phyloP scores from a whole-genome alignment of 495 filamentous ascomycete genomes.

The Aspergillus egyptiacus region DNA sequence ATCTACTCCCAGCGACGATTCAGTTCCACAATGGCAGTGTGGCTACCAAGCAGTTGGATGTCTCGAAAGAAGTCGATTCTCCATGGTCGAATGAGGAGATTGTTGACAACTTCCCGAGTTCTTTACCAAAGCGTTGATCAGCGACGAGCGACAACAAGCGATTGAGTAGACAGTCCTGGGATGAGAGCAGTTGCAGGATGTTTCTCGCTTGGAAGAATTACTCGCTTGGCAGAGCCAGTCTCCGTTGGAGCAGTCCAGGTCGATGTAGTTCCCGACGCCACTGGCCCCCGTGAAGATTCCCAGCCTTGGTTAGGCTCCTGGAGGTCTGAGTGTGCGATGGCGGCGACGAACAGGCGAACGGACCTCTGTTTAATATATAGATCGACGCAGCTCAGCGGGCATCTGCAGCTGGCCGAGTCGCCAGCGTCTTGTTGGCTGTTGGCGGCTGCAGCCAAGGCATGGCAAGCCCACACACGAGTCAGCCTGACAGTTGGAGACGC shows the following conservation, averaged over 20 bases:
- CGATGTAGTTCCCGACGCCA: background rate
- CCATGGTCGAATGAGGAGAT: constrained; percentile 33
- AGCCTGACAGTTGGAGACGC: too few relatives aligned
- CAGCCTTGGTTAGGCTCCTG: too few relatives aligned
- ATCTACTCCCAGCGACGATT: background rate
- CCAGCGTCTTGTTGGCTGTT: too few relatives aligned
- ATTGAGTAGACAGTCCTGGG: constrained; percentile 30
- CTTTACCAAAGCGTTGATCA: constrained; percentile 24
- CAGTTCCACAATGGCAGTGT: constrained; percentile 12
- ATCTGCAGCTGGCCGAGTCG: too few relatives aligned
- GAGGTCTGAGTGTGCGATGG: too few relatives aligned
- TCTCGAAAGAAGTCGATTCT: constrained; percentile 23
- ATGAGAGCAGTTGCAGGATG: background rate
- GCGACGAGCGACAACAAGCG: constrained; percentile 16
- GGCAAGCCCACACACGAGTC: too few relatives aligned
- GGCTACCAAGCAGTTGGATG: constrained; percentile 15
- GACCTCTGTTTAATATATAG: too few relatives aligned
- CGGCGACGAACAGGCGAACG: too few relatives aligned
- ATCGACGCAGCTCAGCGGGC: too few relatives aligned
- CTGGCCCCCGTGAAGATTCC: too few relatives aligned
- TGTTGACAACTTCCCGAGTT: constrained; percentile 25
- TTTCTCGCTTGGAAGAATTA: background rate
- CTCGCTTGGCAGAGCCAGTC: background rate
- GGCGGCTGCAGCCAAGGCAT: too few relatives aligned
- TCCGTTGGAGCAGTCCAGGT: too few relatives aligned